Percentiles rank a stretch among this genome's conserved stretches.
Conservation (phyloP, 75 land plant species). For the Cunninghamia lanceolata region DNA sequence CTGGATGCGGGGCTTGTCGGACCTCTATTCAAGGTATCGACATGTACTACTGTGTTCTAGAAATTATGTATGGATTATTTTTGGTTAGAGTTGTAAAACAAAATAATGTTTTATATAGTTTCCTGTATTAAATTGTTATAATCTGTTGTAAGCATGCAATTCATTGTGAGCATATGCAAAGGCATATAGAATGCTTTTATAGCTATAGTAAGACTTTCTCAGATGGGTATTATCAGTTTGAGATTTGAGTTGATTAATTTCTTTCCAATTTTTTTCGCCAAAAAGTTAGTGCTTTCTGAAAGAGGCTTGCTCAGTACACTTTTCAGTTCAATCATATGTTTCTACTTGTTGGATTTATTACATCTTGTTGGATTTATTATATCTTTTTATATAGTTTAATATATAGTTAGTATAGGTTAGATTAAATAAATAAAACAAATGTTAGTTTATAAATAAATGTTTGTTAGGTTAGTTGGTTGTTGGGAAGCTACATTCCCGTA, state of each 20-base stretch:
- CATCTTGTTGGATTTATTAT: too few species aligned
- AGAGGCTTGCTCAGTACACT: background rate
- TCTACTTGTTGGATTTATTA: too few species aligned
- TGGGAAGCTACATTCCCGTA: too few species aligned
- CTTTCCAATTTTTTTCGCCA: background rate
- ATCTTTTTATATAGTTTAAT: too few species aligned
- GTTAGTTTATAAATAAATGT: too few species aligned
- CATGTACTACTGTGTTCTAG: background rate
- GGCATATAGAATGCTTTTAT: background rate
- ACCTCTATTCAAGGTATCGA: constrained; percentile 85
- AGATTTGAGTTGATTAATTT: background rate
- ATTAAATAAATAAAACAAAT: too few species aligned
- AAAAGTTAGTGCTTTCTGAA: background rate
- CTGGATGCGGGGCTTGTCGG: constrained; percentile 56
- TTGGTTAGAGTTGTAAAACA: background rate
- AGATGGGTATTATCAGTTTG: background rate
- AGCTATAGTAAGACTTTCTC: background rate
- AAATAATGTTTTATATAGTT: background rate
- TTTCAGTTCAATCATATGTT: background rate
- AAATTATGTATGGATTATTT: background rate
- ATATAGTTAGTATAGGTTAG: too few species aligned
- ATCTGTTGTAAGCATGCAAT: background rate
- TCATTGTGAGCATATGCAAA: constrained; percentile 1
- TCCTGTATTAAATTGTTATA: background rate
- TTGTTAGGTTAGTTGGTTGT: too few species aligned